Evolutionary conservation across 768 basidiomycete genomes (phyloP).

Genomic region (Omphalotus guepiniiformis): DNA sequence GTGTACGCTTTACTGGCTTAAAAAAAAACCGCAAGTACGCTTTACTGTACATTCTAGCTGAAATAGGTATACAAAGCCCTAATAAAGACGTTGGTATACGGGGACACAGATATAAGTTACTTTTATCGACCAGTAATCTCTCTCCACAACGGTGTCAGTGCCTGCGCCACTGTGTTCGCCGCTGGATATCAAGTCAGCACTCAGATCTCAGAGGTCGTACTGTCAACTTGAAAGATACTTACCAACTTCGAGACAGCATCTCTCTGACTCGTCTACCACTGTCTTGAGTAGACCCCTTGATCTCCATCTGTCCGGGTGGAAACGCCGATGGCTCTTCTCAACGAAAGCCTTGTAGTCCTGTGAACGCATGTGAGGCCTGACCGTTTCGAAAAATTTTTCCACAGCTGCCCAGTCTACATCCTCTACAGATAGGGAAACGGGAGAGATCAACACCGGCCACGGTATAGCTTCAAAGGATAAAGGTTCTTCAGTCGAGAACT

Average conservation of each 20-base stretch:
- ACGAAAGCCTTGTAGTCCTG: conserved; percentile 65
- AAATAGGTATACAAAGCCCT: too few species aligned
- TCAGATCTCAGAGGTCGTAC: neutral
- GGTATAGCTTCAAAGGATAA: conserved; percentile 63
- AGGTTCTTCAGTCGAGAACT: conserved; percentile 48
- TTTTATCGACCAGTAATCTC: conserved; percentile 25
- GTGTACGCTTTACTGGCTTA: too few species aligned
- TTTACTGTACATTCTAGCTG: too few species aligned
- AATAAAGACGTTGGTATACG: too few species aligned
- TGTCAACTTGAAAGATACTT: conserved; percentile 15
- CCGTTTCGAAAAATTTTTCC: conserved; percentile 61
- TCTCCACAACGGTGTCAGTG: conserved; percentile 66
- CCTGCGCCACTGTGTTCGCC: conserved; percentile 68
- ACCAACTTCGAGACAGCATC: conserved; percentile 64
- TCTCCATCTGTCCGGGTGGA: conserved; percentile 81
- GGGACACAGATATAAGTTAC: conserved; percentile 2
- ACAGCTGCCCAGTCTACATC: conserved; percentile 71
- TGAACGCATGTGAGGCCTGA: conserved; percentile 45
- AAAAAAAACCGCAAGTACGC: too few species aligned
- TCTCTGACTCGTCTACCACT: conserved; percentile 53
- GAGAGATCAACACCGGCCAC: conserved; percentile 68
- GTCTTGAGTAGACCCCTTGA: conserved; percentile 58
- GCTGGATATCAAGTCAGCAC: conserved; percentile 18
- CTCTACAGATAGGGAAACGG: conserved; percentile 48
- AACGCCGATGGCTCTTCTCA: conserved; percentile 66